phyloP scores from a whole-genome alignment of 306 rosid species.

The Dalbergia cultrata region DNA sequence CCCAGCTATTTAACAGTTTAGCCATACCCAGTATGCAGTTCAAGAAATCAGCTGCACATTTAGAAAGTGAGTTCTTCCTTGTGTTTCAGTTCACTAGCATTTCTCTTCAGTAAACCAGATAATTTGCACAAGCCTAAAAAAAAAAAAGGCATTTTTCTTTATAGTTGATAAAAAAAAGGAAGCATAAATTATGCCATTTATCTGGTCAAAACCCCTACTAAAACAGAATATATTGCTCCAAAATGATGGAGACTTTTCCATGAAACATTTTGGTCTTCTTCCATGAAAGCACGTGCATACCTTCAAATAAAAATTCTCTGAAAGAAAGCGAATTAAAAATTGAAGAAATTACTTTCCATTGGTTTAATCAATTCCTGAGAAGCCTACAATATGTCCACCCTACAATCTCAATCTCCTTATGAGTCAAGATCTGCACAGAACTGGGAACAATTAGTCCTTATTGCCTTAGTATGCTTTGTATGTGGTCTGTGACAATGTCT shows the following conservation, averaged over 20 bases:
- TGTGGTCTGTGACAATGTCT: constrained; percentile 56
- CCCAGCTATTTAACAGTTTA: not conserved
- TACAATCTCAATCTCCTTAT: constrained; percentile 37
- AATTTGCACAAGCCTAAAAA: not conserved
- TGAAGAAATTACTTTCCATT: constrained; percentile 9
- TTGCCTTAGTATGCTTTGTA: constrained; percentile 51
- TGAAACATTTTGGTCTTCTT: constrained; percentile 26
- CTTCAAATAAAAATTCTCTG: constrained; percentile 1
- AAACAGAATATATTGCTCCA: constrained; percentile 37
- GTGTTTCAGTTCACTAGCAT: constrained; percentile 10
- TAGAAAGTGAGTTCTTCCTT: not conserved
- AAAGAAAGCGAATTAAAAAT: constrained; percentile 11
- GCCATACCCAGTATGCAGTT: not conserved
- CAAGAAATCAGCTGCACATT: not conserved
- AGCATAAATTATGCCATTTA: not conserved
- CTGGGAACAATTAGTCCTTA: constrained; percentile 27
- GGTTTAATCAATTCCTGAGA: constrained; percentile 15
- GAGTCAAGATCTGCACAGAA: constrained; percentile 14
- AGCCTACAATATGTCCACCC: constrained; percentile 25
- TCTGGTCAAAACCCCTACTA: constrained; percentile 17
- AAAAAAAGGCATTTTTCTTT: not conserved
- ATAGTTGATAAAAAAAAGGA: constrained; percentile 3
- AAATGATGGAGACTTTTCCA: constrained; percentile 17
- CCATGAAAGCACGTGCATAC: not conserved
- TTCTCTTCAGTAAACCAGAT: constrained; percentile 2